Evolutionary conservation across 768 basidiomycete genomes (phyloP).

Genomic region (Boletales sp.): DNA sequence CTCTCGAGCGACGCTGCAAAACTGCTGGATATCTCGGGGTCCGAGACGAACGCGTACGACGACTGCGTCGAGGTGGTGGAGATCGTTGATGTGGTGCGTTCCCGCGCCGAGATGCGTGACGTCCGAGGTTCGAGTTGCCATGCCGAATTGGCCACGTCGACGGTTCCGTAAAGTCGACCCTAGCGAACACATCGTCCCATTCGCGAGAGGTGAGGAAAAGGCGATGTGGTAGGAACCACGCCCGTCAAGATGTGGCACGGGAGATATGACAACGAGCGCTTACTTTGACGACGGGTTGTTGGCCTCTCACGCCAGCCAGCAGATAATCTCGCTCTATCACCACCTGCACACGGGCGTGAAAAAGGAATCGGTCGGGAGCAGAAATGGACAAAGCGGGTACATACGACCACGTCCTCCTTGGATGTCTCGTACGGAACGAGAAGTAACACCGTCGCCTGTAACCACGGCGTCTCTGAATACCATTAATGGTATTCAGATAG

Average conservation of each 20-base stretch:
- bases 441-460: slow-evolving; percentile 71
- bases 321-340: slow-evolving; percentile 68
- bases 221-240: not conserved
- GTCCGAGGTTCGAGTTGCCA: slow-evolving; percentile 80
- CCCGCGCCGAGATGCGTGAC: slow-evolving; percentile 50
- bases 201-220: not conserved
- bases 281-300: slow-evolving; percentile 72
- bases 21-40: slow-evolving; percentile 80
- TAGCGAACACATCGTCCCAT: slow-evolving; percentile 22
- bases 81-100: slow-evolving; percentile 70
- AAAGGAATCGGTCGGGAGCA: not conserved
- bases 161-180: slow-evolving; percentile 71
- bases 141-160: slow-evolving; percentile 62
- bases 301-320: slow-evolving; percentile 68
- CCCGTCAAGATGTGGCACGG: not conserved
- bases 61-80: slow-evolving; percentile 77
- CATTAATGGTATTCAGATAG: too few relatives aligned
- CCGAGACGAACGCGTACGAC: slow-evolving; percentile 80
- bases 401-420: slow-evolving; percentile 68
- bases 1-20: slow-evolving; percentile 81
- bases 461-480: too few relatives aligned
- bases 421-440: slow-evolving; percentile 69
- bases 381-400: slow-evolving; percentile 15
- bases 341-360: slow-evolving; percentile 42
- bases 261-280: slow-evolving; percentile 14